A percentile compares a stretch with the other conserved stretches of the same genome.
Conservation (phyloP, 2,329 filamentous ascomycete genomes). For the Nectriaceae sp. region DNA sequence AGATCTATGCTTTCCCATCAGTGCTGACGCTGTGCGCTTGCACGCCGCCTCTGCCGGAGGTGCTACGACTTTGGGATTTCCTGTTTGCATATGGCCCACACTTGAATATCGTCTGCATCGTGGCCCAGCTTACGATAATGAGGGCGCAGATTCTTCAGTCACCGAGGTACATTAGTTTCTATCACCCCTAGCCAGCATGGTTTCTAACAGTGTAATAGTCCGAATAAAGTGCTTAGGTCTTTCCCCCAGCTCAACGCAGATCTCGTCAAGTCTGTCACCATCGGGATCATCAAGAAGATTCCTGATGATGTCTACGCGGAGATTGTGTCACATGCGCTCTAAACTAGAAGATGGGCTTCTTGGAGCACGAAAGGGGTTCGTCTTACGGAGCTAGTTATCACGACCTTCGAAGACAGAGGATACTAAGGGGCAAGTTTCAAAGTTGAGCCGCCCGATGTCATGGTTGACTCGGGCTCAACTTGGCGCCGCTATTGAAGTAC, state of each 20-base stretch:
- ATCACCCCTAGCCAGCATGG: background rate
- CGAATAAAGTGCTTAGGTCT: constrained; percentile 87
- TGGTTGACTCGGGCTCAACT: no score
- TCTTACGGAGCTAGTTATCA: no score
- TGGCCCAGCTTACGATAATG: constrained; percentile 89
- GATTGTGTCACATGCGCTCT: constrained; percentile 84
- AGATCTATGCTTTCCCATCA: constrained; percentile 95
- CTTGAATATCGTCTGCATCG: constrained; percentile 93
- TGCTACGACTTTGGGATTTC: constrained; percentile 94
- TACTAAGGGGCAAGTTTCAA: no score
- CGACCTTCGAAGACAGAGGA: no score
- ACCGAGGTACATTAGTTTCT: constrained; percentile 62
- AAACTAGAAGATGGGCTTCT: constrained; percentile 7
- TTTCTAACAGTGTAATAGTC: constrained; percentile 56
- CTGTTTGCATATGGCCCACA: constrained; percentile 94
- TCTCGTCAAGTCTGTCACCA: constrained; percentile 80
- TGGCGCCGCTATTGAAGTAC: no score
- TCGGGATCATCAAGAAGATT: constrained; percentile 86
- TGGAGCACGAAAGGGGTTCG: no score
- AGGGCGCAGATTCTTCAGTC: constrained; percentile 81
- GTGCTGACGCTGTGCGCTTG: constrained; percentile 94
- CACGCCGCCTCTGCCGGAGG: constrained; percentile 91
- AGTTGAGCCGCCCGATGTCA: no score
- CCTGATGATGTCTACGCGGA: constrained; percentile 89
- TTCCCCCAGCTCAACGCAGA: constrained; percentile 84